Evolutionary conservation across 2,329 filamentous ascomycete species (phyloP).

Genomic region (Metarhizium sp.): DNA sequence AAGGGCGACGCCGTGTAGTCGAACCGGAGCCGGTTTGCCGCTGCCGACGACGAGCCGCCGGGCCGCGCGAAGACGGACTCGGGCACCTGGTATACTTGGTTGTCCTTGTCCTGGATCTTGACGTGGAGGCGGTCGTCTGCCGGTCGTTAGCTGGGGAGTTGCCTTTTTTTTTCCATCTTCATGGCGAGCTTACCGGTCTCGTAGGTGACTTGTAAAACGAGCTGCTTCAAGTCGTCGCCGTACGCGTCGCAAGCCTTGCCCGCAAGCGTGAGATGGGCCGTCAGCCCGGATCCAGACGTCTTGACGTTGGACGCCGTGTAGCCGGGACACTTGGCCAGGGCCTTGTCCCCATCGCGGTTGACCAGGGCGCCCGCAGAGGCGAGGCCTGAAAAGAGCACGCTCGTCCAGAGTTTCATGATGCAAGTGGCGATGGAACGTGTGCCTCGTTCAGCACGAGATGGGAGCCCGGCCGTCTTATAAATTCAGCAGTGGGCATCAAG

Average conservation of each 20-base stretch:
- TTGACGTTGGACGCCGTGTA: constrained; percentile 56
- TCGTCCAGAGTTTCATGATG: constrained; percentile 12
- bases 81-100: constrained; percentile 66
- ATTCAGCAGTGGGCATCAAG: not conserved
- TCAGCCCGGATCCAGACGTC: constrained; percentile 44
- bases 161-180: too few species aligned
- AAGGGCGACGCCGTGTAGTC: constrained; percentile 44
- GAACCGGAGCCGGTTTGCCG: constrained; percentile 37
- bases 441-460: too few species aligned
- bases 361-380: constrained; percentile 11
- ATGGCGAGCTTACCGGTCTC: constrained; percentile 15
- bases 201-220: constrained; percentile 52
- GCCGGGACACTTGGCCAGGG: constrained; percentile 49
- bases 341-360: not conserved
- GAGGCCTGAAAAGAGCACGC: constrained; percentile 10
- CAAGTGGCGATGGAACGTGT: too few species aligned
- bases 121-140: constrained; percentile 62
- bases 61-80: constrained; percentile 55
- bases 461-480: not conserved
- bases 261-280: constrained; percentile 60
- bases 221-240: constrained; percentile 59
- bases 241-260: constrained; percentile 68
- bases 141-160: not conserved
- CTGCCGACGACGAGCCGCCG: constrained; percentile 12
- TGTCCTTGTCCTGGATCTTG: constrained; percentile 60